phyloP scores from a whole-genome alignment of 306 rosid species.

The Prosopis cineraria region DNA sequence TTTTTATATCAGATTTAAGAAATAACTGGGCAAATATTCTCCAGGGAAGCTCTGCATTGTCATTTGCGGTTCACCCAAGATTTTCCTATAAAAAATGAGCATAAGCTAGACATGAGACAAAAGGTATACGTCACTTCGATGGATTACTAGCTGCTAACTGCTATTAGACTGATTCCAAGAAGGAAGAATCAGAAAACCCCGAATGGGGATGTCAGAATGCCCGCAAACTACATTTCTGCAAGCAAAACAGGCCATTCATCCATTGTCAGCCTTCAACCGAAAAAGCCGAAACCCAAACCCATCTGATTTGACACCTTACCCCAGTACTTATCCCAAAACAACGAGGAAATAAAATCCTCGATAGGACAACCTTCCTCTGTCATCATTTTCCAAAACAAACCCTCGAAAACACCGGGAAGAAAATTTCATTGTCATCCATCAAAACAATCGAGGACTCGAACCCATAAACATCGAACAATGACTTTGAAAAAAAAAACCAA shows the following conservation, averaged over 20 bases:
- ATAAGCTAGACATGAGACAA: not conserved
- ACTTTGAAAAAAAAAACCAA: not conserved
- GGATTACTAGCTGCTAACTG: not conserved
- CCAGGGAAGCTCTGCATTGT: not conserved
- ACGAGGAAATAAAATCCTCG: not conserved
- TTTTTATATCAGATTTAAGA: not conserved
- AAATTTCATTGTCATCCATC: not conserved
- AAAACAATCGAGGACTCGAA: conserved; percentile 2
- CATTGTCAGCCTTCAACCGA: not conserved
- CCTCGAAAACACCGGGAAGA: not conserved
- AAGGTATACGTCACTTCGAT: not conserved
- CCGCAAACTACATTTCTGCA: conserved; percentile 1
- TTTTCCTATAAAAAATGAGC: not conserved
- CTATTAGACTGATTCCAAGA: conserved; percentile 7
- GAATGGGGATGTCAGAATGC: not conserved
- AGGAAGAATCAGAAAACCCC: conserved; percentile 1
- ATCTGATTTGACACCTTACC: not conserved
- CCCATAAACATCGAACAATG: not conserved
- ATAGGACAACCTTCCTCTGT: not conserved
- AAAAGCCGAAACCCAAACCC: not conserved
- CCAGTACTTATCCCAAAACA: not conserved
- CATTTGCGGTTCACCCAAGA: not conserved
- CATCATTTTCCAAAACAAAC: not conserved
- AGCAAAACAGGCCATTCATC: not conserved
- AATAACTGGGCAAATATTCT: not conserved